phyloP scores from a whole-genome alignment of 176 grass and related monocot genomes.

The Triticum monococcum region DNA sequence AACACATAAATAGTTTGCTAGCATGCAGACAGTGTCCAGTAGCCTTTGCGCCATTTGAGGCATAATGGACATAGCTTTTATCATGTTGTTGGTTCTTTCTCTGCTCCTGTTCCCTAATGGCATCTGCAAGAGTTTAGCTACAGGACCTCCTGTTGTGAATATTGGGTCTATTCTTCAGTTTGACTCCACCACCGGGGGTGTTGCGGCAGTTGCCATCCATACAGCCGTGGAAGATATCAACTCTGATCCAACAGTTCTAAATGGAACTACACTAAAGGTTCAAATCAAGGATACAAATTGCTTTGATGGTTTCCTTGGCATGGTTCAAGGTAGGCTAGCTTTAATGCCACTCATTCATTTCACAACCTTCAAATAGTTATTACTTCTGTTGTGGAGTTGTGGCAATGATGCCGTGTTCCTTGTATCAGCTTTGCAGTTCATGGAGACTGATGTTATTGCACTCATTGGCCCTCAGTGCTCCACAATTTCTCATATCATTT shows the following conservation, averaged over 20 bases:
- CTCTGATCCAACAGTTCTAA: conserved; percentile 68
- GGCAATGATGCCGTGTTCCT: conserved; percentile 4
- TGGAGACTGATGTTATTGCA: conserved; percentile 83
- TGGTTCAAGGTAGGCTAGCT: conserved; percentile 63
- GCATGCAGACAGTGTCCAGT: background rate
- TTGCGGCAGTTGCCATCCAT: conserved; percentile 57
- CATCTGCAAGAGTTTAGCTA: conserved; percentile 33
- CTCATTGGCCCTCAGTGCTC: conserved; percentile 90
- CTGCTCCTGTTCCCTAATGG: conserved; percentile 41
- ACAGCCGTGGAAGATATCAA: conserved; percentile 86
- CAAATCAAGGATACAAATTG: conserved; percentile 64
- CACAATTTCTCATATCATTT: conserved; percentile 76
- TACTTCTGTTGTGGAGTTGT: background rate
- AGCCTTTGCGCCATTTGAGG: conserved; percentile 21
- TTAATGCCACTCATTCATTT: background rate
- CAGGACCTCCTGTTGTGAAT: conserved; percentile 62
- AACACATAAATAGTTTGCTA: conserved; percentile 16
- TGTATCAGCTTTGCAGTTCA: conserved; percentile 75
- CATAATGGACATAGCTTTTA: conserved; percentile 53
- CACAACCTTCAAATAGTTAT: background rate
- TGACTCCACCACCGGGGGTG: conserved; percentile 74
- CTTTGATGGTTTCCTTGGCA: conserved; percentile 80
- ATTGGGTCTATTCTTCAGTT: conserved; percentile 71
- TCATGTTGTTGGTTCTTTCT: conserved; percentile 35
- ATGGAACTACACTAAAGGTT: conserved; percentile 61